Conservation (phyloP, 202 grass and related monocot genomes). For the Cymbopogon flexuosus region DNA sequence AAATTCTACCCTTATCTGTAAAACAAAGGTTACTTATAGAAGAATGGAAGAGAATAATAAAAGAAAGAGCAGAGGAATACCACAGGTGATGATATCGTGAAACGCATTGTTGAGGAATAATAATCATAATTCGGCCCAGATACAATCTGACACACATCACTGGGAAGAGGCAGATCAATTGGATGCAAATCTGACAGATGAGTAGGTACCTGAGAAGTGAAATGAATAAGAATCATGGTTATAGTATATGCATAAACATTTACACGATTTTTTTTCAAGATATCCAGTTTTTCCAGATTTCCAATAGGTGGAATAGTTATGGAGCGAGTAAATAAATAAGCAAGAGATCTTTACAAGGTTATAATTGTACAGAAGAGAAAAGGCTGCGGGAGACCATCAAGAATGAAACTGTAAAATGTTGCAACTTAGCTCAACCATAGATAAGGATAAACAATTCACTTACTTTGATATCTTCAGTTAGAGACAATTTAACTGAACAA, state of each 20-base stretch:
- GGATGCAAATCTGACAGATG: constrained; percentile 60
- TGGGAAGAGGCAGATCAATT: constrained; percentile 67
- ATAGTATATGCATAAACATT: neutral
- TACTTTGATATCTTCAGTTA: constrained; percentile 60
- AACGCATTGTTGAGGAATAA: constrained; percentile 79
- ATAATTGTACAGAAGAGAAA: neutral
- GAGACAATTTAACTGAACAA: constrained; percentile 66
- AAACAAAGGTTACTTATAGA: constrained; percentile 7
- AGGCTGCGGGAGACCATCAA: constrained; percentile 3
- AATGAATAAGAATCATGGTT: constrained; percentile 22
- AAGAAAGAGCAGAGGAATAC: constrained; percentile 31
- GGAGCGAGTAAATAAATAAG: neutral
- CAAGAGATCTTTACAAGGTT: neutral
- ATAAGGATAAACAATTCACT: constrained; percentile 32
- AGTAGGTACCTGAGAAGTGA: constrained; percentile 55
- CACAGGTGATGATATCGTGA: constrained; percentile 91
- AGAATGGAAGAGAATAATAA: constrained; percentile 9
- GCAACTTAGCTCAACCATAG: neutral
- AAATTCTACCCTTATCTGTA: neutral
- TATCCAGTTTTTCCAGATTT: constrained; percentile 19
- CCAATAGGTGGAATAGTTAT: neutral
- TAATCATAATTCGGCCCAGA: constrained; percentile 90
- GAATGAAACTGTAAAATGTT: constrained; percentile 20
- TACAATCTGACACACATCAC: constrained; percentile 84
- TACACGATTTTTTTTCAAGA: neutral